Conservation (phyloP, 2,329 filamentous ascomycete genomes). For the Diaporthe batatas region DNA sequence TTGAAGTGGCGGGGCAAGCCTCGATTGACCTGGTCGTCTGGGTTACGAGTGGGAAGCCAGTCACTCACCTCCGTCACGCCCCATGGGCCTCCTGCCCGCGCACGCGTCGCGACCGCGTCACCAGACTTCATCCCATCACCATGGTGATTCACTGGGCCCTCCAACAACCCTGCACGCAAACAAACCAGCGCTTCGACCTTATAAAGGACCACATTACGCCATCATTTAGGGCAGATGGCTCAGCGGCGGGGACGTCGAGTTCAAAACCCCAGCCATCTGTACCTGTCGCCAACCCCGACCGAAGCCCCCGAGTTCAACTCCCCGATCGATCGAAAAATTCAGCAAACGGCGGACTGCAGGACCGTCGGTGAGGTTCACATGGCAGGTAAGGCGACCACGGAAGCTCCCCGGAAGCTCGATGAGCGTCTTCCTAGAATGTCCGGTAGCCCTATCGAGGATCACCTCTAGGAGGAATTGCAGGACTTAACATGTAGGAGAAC, state of each 20-base stretch:
- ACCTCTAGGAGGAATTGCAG: no score
- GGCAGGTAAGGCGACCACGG: no score
- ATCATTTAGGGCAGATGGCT: background rate
- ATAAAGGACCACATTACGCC: background rate
- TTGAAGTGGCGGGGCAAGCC: background rate
- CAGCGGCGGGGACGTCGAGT: constrained; percentile 13
- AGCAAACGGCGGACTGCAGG: background rate
- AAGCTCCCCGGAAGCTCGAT: no score
- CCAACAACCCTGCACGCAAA: background rate
- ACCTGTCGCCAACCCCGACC: constrained; percentile 18
- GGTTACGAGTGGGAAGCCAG: background rate
- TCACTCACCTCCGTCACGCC: background rate
- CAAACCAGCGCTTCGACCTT: background rate
- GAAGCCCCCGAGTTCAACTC: constrained; percentile 20
- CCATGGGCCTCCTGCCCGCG: background rate
- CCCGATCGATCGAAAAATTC: background rate
- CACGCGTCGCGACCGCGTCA: background rate
- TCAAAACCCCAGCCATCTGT: background rate
- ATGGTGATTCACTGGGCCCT: constrained; percentile 3
- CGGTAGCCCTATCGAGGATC: no score
- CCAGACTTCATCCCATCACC: constrained; percentile 2
- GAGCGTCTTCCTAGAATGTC: no score
- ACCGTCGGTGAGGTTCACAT: background rate
- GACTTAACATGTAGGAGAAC: no score
- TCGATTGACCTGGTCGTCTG: background rate